Base-by-base conservation (phyloP, 73 alveolate genomes). In the Paramecium primaurelia region DNA sequence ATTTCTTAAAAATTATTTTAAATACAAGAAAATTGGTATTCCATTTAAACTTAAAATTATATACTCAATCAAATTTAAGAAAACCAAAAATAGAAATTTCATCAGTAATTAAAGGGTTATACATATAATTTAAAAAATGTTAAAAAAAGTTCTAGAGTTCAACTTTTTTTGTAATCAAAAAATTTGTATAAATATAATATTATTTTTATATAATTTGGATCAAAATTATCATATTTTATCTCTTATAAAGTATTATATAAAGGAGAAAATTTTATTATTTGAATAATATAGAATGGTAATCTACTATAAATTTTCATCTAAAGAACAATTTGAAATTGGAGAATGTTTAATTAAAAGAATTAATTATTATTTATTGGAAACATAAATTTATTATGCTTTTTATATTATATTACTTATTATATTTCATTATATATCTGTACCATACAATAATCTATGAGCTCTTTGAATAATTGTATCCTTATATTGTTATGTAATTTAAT, bases 401-500 rank as follows among this genome's bases (percentile, higher is more conserved):
- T 64, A 32, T 32, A 64, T 32, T 64, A 28, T 51, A 64, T 32
- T 64, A 28, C 84, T 64, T 8, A 64, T 28, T 54, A 54, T 68
- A 68, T 68, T 11, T 89, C 94, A 89, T 58, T 71, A 77, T 45
- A 89, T 89, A 37, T 92, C 95, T 64, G 86, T 71, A 80, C 95
- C 95, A 60, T 86, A 92, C 32, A 92, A 68, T 51, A 86, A 36
- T 93, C 90, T 92, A 68, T 84, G 88, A 28, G 95, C 95, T 92
- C 93, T 92, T 59, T 86, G 64, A 34, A 92, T 71, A 51, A 86
- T 87, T 42, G 88, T 59, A 86, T 92, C 95, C 94, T 87, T 3
- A 42, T 64, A 7, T 8, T 87, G 5, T 34, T 38, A 9, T 42
- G 1, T 40, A 22, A 58, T 60, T 54, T 54, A n/a, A 87, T 87